phyloP scores from a whole-genome alignment of 2,329 filamentous ascomycete species.

The Cladosporium sp. region DNA sequence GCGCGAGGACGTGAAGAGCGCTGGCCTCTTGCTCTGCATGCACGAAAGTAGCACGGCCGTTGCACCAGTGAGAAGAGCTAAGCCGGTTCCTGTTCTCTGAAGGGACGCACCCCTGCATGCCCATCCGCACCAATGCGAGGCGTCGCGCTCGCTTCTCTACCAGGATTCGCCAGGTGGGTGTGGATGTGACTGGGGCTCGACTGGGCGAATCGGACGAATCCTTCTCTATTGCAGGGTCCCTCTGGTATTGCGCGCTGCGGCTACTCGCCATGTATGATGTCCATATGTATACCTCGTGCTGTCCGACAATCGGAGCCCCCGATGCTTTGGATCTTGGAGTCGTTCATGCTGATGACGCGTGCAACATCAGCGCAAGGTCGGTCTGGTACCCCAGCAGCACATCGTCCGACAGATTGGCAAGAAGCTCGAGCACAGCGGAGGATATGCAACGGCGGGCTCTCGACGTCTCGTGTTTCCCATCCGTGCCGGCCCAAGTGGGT shows the following conservation, averaged over 20 bases:
- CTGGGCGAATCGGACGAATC: slow-evolving; percentile 13
- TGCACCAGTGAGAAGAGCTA: slow-evolving; percentile 19
- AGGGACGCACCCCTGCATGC: slow-evolving; percentile 16
- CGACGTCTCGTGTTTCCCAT: not conserved
- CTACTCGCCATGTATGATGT: not conserved
- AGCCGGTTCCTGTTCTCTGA: slow-evolving; percentile 17
- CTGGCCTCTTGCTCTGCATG: slow-evolving; percentile 14
- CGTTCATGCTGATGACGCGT: not conserved
- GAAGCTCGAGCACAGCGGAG: slow-evolving; percentile 4
- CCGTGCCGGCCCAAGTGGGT: not conserved
- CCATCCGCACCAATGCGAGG: slow-evolving; percentile 15
- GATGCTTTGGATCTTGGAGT: not conserved
- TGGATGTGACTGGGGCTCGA: slow-evolving; percentile 17
- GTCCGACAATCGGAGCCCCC: not conserved
- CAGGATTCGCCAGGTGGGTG: slow-evolving; percentile 13
- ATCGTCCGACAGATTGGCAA: slow-evolving; percentile 18
- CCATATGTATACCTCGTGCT: not conserved
- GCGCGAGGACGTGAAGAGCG: slow-evolving; percentile 15
- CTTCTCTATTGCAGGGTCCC: slow-evolving; percentile 2
- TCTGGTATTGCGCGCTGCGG: not conserved
- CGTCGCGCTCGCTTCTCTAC: slow-evolving; percentile 11
- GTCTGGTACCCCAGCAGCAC: slow-evolving; percentile 9
- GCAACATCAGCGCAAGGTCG: not conserved
- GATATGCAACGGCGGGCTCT: slow-evolving; percentile 2
- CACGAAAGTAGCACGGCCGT: slow-evolving; percentile 17